Percentiles rank a stretch among this genome's conserved stretches.
These are phyloP conservation scores for Staphylotrichum longicolle DNA, from an alignment of 495 filamentous ascomycete species.

Conservation along the genomic window DNA sequence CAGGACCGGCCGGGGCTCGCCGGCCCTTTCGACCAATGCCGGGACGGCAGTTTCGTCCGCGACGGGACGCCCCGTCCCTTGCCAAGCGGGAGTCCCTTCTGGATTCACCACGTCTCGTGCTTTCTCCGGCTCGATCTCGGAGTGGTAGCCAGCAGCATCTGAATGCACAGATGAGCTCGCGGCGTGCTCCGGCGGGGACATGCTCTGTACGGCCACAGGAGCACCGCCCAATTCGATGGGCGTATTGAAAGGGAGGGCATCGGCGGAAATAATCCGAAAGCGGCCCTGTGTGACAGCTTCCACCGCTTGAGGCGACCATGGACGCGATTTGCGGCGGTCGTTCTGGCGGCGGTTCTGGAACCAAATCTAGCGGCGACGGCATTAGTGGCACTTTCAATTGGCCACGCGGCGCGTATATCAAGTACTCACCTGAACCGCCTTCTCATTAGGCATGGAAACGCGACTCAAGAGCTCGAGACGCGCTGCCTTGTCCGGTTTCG, in stretches of 20 bases:
- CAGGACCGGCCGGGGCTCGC: slow-evolving; percentile 9
- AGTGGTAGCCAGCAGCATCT: slow-evolving; percentile 18
- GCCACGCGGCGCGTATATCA: neutral
- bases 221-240: slow-evolving; percentile 28
- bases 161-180: slow-evolving; percentile 22
- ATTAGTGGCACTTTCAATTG: neutral
- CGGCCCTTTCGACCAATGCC: slow-evolving; percentile 2
- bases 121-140: slow-evolving; percentile 19
- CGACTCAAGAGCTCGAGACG: slow-evolving; percentile 77
- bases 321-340: slow-evolving; percentile 84
- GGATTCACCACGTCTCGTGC: neutral
- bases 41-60: slow-evolving; percentile 20
- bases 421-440: slow-evolving; percentile 90
- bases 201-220: slow-evolving; percentile 21
- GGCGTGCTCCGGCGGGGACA: slow-evolving; percentile 16
- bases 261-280: slow-evolving; percentile 51
- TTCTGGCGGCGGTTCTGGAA: slow-evolving; percentile 98
- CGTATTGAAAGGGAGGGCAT: slow-evolving; percentile 32
- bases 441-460: slow-evolving; percentile 82
- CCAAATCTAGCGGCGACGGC: slow-evolving; percentile 70
- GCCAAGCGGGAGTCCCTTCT: neutral
- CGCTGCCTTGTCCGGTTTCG: slow-evolving; percentile 89
- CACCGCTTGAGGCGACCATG: slow-evolving; percentile 79
- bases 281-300: slow-evolving; percentile 57
- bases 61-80: neutral